Evolutionary conservation across 2,329 filamentous ascomycete genomes (phyloP).

Genomic region (Colletotrichum limetticola): DNA sequence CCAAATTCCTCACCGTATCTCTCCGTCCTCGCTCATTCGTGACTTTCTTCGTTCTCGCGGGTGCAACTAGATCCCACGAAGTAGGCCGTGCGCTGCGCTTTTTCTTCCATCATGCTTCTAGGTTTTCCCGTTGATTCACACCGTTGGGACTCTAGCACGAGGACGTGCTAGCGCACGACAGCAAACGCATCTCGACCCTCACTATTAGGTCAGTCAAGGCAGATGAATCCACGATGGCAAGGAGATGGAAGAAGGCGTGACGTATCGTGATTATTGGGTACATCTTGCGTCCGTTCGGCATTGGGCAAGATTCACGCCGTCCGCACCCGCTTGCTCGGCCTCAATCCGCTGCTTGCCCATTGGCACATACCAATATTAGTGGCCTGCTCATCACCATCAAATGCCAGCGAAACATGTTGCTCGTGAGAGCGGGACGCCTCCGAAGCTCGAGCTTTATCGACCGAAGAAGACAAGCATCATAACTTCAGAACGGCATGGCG

Average conservation of each 20-base stretch:
- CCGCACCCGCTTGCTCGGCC: not conserved
- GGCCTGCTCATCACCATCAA: not conserved
- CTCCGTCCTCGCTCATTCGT: not conserved
- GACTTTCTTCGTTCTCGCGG: not conserved
- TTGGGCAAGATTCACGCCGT: not conserved
- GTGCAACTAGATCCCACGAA: not conserved
- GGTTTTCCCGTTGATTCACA: not conserved
- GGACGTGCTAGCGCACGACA: not conserved
- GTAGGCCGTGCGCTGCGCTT: not conserved
- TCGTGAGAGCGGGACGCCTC: not conserved
- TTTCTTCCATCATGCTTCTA: not conserved
- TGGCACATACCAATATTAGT: not conserved
- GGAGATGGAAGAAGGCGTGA: not conserved
- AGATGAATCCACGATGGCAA: not conserved
- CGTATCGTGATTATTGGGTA: not conserved
- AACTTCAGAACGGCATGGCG: not conserved
- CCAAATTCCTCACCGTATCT: not conserved
- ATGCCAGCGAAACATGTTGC: conserved; percentile 13
- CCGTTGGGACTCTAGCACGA: not conserved
- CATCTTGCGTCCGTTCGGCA: not conserved
- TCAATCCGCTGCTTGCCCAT: not conserved
- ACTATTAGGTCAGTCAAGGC: not conserved
- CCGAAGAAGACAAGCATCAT: not conserved
- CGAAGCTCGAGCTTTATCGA: not conserved
- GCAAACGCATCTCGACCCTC: not conserved